Evolutionary conservation across 805 yeast species (phyloP).

Genomic region (Teunomyces gatunensis): DNA sequence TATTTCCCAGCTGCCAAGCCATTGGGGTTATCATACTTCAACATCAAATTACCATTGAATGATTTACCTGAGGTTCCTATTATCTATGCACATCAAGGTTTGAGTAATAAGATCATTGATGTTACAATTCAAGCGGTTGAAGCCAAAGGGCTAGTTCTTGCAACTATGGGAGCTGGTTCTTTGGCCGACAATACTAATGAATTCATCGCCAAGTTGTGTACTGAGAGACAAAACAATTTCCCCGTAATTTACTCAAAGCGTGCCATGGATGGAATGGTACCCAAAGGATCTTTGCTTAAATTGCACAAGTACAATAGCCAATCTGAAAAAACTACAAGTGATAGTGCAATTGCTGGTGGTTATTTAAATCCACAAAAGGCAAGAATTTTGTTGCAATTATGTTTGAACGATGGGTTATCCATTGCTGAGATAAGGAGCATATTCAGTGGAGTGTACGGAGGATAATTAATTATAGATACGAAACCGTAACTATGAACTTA

Average conservation of each 20-base stretch:
- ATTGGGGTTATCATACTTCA: constrained; percentile 43
- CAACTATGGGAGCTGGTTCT: constrained; percentile 74
- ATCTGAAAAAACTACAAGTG: constrained; percentile 13
- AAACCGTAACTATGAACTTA: too few species aligned
- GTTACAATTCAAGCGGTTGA: constrained; percentile 44
- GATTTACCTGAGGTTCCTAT: constrained; percentile 50
- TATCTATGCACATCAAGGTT: constrained; percentile 60
- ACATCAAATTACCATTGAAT: constrained; percentile 21
- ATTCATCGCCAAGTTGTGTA: constrained; percentile 32
- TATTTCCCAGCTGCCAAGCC: constrained; percentile 64
- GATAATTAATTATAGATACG: constrained; percentile 2
- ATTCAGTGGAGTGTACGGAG: constrained; percentile 48
- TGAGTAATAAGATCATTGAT: constrained; percentile 47
- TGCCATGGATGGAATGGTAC: constrained; percentile 71
- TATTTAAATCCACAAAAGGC: constrained; percentile 65
- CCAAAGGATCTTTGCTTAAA: constrained; percentile 44
- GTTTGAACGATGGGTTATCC: constrained; percentile 42
- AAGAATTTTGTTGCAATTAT: constrained; percentile 55
- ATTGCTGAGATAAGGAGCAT: constrained; percentile 40
- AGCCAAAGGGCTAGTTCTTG: constrained; percentile 58
- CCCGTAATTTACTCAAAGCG: constrained; percentile 66
- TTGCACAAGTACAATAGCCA: constrained; percentile 9
- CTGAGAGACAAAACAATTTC: constrained; percentile 25
- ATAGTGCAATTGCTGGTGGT: constrained; percentile 58
- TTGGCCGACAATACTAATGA: constrained; percentile 50